Conservation (phyloP, 2,329 filamentous ascomycete species). For the Claviceps sp. region DNA sequence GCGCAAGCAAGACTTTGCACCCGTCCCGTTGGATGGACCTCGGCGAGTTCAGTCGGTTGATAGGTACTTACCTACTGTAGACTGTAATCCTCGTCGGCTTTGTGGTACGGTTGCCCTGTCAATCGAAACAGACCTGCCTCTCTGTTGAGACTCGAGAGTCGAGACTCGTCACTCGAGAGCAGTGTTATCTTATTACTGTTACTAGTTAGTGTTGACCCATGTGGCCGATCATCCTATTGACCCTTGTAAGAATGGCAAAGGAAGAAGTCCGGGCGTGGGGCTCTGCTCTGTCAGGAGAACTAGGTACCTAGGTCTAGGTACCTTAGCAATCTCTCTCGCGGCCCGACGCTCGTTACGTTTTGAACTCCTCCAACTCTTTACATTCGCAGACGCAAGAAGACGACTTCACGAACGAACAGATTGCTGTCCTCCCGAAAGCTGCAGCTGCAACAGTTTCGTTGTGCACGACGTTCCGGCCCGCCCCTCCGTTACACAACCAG, state of each 20-base stretch:
- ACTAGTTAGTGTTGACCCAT: too few relatives aligned
- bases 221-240: background rate
- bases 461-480: background rate
- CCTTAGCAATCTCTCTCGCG: slow-evolving; percentile 1
- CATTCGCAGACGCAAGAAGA: background rate
- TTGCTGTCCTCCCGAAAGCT: background rate
- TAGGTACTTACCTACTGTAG: too few relatives aligned
- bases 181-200: background rate
- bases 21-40: too few relatives aligned
- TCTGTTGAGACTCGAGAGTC: background rate
- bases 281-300: slow-evolving; percentile 1
- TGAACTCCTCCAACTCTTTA: background rate
- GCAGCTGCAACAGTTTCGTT: background rate
- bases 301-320: too few relatives aligned
- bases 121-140: background rate
- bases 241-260: background rate
- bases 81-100: too few relatives aligned
- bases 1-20: too few relatives aligned
- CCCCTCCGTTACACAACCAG: background rate
- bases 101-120: background rate
- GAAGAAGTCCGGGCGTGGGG: slow-evolving; percentile 1
- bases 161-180: too few relatives aligned
- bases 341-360: background rate
- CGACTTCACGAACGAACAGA: background rate
- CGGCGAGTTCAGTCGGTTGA: too few relatives aligned